Evolutionary conservation across 805 yeast genomes (phyloP).

Genomic region (Kluyveromyces siamensis): DNA sequence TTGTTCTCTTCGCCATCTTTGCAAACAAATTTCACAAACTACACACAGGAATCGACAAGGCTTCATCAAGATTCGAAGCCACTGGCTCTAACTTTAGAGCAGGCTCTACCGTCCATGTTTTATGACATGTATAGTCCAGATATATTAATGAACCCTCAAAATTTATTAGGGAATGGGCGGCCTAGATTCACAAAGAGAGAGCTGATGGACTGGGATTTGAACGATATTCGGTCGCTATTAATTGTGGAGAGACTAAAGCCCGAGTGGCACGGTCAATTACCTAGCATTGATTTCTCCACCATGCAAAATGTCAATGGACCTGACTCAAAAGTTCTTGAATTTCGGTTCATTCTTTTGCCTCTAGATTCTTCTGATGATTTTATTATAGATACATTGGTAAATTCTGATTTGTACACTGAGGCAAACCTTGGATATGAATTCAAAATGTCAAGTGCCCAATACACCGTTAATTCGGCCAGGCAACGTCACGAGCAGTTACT

Average conservation of each 20-base stretch:
- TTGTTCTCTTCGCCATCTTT: conserved; percentile 1
- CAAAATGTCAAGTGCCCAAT: conserved; percentile 49
- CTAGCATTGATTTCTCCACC: conserved; percentile 27
- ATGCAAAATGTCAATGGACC: conserved; percentile 8
- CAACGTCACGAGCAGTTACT: conserved; percentile 34
- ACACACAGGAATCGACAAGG: not conserved
- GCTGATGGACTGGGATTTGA: conserved; percentile 60
- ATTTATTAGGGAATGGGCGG: conserved; percentile 43
- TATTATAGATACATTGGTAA: conserved; percentile 41
- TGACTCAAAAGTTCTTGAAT: conserved; percentile 25
- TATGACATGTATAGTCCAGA: conserved; percentile 53
- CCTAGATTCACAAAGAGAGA: conserved; percentile 56
- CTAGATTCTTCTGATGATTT: conserved; percentile 39
- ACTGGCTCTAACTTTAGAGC: conserved; percentile 30
- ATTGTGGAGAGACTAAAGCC: conserved; percentile 42
- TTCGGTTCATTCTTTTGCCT: conserved; percentile 45
- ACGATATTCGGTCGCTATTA: conserved; percentile 57
- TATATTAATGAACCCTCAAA: conserved; percentile 35
- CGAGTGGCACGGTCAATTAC: conserved; percentile 49
- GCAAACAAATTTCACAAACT: not conserved
- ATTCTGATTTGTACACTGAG: conserved; percentile 59
- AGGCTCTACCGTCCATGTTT: conserved; percentile 45
- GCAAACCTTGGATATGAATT: conserved; percentile 47
- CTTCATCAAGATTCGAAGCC: conserved; percentile 1
- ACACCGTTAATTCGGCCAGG: conserved; percentile 51